phyloP scores from a whole-genome alignment of 2,329 filamentous ascomycete genomes.

The Colletotrichum gigasporum region DNA sequence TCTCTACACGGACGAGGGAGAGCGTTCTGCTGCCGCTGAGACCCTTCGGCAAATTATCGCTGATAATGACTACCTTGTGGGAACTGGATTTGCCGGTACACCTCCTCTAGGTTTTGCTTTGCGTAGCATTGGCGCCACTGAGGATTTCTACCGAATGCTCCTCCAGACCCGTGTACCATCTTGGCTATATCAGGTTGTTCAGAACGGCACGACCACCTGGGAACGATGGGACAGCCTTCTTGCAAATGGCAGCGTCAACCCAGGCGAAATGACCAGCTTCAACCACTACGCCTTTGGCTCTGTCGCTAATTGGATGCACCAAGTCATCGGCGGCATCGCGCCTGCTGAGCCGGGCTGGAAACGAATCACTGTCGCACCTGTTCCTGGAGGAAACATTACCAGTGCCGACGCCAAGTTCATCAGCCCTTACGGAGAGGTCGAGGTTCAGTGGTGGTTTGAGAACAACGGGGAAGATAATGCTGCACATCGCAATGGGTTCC shows the following conservation, averaged over 20 bases:
- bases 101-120: conserved; percentile 47
- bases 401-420: conserved; percentile 40
- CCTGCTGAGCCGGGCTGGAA: conserved; percentile 52
- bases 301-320: conserved; percentile 57
- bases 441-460: conserved; percentile 39
- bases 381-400: conserved; percentile 48
- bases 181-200: conserved; percentile 58
- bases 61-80: conserved; percentile 45
- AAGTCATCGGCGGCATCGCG: conserved; percentile 50
- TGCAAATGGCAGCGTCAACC: conserved; percentile 53
- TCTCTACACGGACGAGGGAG: conserved; percentile 38
- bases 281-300: conserved; percentile 61
- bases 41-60: conserved; percentile 43
- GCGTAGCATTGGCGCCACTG: conserved; percentile 37
- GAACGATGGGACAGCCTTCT: conserved; percentile 61
- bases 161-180: conserved; percentile 53
- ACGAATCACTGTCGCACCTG: conserved; percentile 44
- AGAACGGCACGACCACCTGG: conserved; percentile 59
- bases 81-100: conserved; percentile 56
- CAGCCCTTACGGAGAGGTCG: conserved; percentile 44
- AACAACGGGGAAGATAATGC: conserved; percentile 15
- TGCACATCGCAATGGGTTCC: conserved; percentile 21
- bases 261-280: conserved; percentile 58
- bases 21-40: conserved; percentile 35
- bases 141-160: conserved; percentile 57